Conservation (phyloP, 2,329 filamentous ascomycete genomes). For the Colletotrichum navitas region DNA sequence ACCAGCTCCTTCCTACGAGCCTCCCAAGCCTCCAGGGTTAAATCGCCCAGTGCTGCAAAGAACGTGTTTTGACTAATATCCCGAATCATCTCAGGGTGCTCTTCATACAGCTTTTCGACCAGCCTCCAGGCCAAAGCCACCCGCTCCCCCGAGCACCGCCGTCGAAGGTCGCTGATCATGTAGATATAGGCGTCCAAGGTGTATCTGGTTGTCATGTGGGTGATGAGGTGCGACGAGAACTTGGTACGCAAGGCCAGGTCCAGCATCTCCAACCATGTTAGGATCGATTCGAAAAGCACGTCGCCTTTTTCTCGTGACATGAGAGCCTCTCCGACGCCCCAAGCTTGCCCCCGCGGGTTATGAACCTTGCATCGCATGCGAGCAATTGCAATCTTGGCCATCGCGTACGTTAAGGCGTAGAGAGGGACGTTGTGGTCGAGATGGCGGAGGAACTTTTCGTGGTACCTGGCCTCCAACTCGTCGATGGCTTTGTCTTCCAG, state of each 20-base stretch:
- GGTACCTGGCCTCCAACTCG: constrained; percentile 47
- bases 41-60: background rate
- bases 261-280: constrained; percentile 46
- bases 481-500: constrained; percentile 45
- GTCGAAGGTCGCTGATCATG: constrained; percentile 49
- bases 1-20: background rate
- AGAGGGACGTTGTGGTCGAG: constrained; percentile 49
- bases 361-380: constrained; percentile 49
- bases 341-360: constrained; percentile 45
- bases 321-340: constrained; percentile 19
- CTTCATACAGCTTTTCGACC: constrained; percentile 45
- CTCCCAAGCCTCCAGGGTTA: constrained; percentile 27
- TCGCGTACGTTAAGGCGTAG: constrained; percentile 43
- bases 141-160: constrained; percentile 36
- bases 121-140: constrained; percentile 48
- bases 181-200: constrained; percentile 51
- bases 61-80: background rate
- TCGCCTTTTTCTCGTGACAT: constrained; percentile 45
- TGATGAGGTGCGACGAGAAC: constrained; percentile 48
- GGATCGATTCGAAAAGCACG: constrained; percentile 44
- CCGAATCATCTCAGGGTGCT: constrained; percentile 43
- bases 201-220: constrained; percentile 46
- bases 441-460: constrained; percentile 43
- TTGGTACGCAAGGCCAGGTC: constrained; percentile 44
- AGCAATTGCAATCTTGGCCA: constrained; percentile 46